Base-by-base conservation (phyloP, 2,329 filamentous ascomycete species). In the Fusarium neocosmosporiellum region DNA sequence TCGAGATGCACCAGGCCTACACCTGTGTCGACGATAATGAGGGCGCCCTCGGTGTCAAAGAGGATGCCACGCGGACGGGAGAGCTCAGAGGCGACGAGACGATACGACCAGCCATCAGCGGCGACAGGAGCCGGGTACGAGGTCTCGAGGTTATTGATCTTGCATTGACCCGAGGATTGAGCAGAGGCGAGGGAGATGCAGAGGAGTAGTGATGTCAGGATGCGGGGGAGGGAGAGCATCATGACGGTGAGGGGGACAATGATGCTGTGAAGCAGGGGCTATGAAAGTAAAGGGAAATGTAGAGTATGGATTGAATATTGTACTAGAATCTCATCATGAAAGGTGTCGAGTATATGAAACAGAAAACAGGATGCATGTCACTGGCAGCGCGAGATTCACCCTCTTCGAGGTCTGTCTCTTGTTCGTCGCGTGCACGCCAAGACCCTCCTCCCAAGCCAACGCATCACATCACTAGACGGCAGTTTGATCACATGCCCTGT, bases 11-110 rank as follows among this genome's bases (percentile, higher is more conserved):
- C 75, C 36, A 88, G 80, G 3, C 87, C 86, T 2, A 74, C 77
- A 9, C 83, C 81, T 1, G 79, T 72, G 59, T 87, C 83, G 43
- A 88, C 77, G 18, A 88, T 81, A 3, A 89, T 79, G 16, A 89
- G 79, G 5, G 81, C 83, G 6, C 86, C 86, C 36, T 80, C 78
- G 6, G 67, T 73, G 69, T 89, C 87, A 63, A 88, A 85, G 7
- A 83, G 75, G 58, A 88, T 81, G 54, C 83, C 80, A 14, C 87
- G 82, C 2, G 87, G 87, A 13, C 78, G 80, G 6, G 74, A 80
- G 55, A 87, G 75, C 18, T 81, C 81, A 29, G 81, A 82, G 41
- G 82, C 83, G 24, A 87, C 76, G 4, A 88, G 80, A 66, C 84
- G 81, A 18, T 83, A 84, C 7, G 82, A 78, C 84, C 86, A 88